Evolutionary conservation across 345 rosid genomes (phyloP).

Genomic region (Euphorbia peplus): DNA sequence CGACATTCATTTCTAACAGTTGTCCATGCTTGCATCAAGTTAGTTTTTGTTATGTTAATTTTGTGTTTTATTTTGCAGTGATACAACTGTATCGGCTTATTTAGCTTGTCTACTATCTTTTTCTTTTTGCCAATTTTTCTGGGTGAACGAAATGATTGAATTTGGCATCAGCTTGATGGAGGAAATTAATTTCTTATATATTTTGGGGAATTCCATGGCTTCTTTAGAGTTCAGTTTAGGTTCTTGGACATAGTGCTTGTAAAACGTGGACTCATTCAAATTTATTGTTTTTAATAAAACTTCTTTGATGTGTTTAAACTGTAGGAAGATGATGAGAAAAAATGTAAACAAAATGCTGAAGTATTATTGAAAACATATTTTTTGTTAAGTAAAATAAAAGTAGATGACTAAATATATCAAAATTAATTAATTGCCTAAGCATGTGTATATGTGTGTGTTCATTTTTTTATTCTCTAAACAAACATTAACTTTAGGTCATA

Average conservation of each 20-base stretch:
- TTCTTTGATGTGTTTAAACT: too few relatives aligned
- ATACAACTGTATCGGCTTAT: background rate
- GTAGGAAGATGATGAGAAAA: too few relatives aligned
- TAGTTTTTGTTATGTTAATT: constrained; percentile 23
- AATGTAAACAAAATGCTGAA: too few relatives aligned
- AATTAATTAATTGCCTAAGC: too few relatives aligned
- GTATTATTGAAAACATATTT: too few relatives aligned
- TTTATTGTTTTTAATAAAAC: too few relatives aligned
- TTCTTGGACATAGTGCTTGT: too few relatives aligned
- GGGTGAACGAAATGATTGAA: background rate
- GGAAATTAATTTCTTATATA: background rate
- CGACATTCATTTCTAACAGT: constrained; percentile 95
- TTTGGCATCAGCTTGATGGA: background rate
- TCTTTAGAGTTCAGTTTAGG: background rate
- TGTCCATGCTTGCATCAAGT: constrained; percentile 98
- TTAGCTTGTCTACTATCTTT: background rate
- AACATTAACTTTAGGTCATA: background rate
- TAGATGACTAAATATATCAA: too few relatives aligned
- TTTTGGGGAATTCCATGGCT: background rate
- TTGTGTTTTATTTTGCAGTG: background rate
- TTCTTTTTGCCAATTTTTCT: background rate
- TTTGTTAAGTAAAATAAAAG: too few relatives aligned
- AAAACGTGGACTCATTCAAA: too few relatives aligned
- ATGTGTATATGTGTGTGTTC: too few relatives aligned
- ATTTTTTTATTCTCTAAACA: background rate